Evolutionary conservation across 2,329 filamentous ascomycete species (phyloP).

Genomic region (Fusarium subglutinans): DNA sequence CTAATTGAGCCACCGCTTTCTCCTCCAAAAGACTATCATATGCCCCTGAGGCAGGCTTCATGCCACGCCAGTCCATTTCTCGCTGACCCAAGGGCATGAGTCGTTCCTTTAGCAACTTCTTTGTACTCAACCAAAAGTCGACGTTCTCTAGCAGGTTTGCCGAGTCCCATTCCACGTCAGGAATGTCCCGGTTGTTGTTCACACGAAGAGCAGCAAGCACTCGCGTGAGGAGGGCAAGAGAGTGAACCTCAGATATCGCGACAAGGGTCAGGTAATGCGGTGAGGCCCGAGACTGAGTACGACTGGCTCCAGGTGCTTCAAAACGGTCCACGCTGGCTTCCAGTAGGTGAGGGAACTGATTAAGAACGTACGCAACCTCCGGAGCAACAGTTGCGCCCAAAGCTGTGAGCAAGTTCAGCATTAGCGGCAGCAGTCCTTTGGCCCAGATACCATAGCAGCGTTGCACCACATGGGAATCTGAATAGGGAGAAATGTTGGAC

Average conservation of each 20-base stretch:
- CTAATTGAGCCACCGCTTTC: slow-evolving; percentile 76
- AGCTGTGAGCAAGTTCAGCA: slow-evolving; percentile 85
- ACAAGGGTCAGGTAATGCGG: slow-evolving; percentile 75
- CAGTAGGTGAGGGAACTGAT: slow-evolving; percentile 86
- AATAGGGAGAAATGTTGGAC: slow-evolving; percentile 78
- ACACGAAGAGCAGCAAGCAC: slow-evolving; percentile 74
- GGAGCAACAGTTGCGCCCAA: slow-evolving; percentile 83
- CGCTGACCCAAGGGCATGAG: slow-evolving; percentile 77
- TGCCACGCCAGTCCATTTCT: slow-evolving; percentile 71
- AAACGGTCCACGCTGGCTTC: slow-evolving; percentile 76
- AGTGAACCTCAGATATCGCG: slow-evolving; percentile 80
- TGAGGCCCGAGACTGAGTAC: slow-evolving; percentile 59
- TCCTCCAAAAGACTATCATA: slow-evolving; percentile 76
- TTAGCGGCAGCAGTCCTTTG: slow-evolving; percentile 85
- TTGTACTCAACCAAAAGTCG: slow-evolving; percentile 79
- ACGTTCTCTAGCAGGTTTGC: slow-evolving; percentile 80
- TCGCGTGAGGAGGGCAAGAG: slow-evolving; percentile 76
- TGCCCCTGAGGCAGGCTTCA: slow-evolving; percentile 50
- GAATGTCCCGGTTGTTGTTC: slow-evolving; percentile 76
- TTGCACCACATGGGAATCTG: slow-evolving; percentile 71
- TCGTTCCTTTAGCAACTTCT: slow-evolving; percentile 74
- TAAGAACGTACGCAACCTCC: slow-evolving; percentile 87
- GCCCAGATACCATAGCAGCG: slow-evolving; percentile 92
- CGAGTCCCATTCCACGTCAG: slow-evolving; percentile 79
- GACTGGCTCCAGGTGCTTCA: slow-evolving; percentile 66